phyloP scores from a whole-genome alignment of 768 basidiomycete species.

The Hericium erinaceus region DNA sequence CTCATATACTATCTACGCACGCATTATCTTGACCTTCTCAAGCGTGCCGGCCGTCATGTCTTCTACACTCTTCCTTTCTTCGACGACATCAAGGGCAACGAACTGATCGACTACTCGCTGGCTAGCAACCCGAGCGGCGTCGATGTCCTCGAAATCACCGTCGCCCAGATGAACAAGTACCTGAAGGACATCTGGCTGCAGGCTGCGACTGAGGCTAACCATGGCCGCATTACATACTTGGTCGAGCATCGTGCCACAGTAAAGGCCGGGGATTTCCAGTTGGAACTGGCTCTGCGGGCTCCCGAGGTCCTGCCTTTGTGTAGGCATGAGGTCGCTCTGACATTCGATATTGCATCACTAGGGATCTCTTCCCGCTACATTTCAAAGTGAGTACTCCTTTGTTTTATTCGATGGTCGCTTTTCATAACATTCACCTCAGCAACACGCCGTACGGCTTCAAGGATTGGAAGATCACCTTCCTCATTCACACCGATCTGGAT shows the following conservation, averaged over 20 bases:
- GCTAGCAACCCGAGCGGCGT: not conserved
- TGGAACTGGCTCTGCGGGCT: not conserved
- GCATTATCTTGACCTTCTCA: slow-evolving; percentile 12
- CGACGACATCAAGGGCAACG: slow-evolving; percentile 8
- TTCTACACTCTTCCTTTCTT: slow-evolving; percentile 15
- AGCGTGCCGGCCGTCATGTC: slow-evolving; percentile 11
- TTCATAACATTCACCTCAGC: not conserved
- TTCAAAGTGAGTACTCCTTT: not conserved
- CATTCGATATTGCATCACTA: not conserved
- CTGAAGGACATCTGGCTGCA: not conserved
- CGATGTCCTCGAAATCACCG: not conserved
- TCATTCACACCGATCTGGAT: not conserved
- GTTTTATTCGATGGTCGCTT: not conserved
- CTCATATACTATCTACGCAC: slow-evolving; percentile 8
- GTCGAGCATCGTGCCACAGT: not conserved
- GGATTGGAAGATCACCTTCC: not conserved
- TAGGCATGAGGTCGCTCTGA: not conserved
- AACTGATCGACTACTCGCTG: slow-evolving; percentile 13
- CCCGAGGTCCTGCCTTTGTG: not conserved
- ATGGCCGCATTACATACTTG: not conserved
- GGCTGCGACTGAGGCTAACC: not conserved
- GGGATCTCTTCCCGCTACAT: not conserved
- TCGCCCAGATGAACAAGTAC: not conserved
- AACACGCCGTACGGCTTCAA: not conserved
- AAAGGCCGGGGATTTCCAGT: not conserved